Evolutionary conservation across 768 basidiomycete species (phyloP).

Genomic region (Leccinum uliginosum): DNA sequence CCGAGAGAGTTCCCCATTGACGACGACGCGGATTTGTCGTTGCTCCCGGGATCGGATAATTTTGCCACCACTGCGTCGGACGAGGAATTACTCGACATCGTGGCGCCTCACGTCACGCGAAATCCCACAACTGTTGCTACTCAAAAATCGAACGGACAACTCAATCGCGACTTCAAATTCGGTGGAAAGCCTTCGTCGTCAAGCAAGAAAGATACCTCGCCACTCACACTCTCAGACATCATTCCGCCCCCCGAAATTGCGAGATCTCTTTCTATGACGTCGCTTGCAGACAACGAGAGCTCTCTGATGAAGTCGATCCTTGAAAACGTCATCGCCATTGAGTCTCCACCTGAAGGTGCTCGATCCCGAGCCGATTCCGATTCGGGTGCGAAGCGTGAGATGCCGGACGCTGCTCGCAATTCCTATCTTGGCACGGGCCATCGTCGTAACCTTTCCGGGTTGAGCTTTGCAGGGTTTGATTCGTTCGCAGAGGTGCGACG

Average conservation of each 20-base stretch:
- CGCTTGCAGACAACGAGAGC: constrained; percentile 45
- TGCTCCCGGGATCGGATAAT: constrained; percentile 36
- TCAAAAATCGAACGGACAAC: constrained; percentile 56
- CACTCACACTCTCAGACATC: constrained; percentile 66
- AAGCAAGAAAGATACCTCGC: constrained; percentile 9
- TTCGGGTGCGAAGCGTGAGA: constrained; percentile 35
- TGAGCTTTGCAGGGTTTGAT: constrained; percentile 69
- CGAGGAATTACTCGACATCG: constrained; percentile 26
- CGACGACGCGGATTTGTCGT: constrained; percentile 32
- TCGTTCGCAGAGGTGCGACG: constrained; percentile 77
- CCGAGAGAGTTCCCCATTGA: constrained; percentile 20
- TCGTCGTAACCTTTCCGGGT: constrained; percentile 40
- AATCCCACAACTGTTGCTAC: constrained; percentile 34
- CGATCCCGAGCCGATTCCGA: constrained; percentile 43
- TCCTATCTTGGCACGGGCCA: constrained; percentile 24
- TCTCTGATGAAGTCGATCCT: constrained; percentile 54
- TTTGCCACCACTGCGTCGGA: constrained; percentile 29
- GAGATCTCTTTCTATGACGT: constrained; percentile 44
- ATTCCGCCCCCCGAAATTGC: constrained; percentile 60
- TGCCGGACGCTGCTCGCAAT: constrained; percentile 19
- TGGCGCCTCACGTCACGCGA: constrained; percentile 16
- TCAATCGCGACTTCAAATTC: constrained; percentile 72
- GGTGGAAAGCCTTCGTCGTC: constrained; percentile 43
- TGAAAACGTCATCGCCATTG: constrained; percentile 40
- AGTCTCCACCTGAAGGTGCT: constrained; percentile 28